Base-by-base conservation (phyloP, 1,284 basidiomycete species). In the Ganoderma resinaceum region DNA sequence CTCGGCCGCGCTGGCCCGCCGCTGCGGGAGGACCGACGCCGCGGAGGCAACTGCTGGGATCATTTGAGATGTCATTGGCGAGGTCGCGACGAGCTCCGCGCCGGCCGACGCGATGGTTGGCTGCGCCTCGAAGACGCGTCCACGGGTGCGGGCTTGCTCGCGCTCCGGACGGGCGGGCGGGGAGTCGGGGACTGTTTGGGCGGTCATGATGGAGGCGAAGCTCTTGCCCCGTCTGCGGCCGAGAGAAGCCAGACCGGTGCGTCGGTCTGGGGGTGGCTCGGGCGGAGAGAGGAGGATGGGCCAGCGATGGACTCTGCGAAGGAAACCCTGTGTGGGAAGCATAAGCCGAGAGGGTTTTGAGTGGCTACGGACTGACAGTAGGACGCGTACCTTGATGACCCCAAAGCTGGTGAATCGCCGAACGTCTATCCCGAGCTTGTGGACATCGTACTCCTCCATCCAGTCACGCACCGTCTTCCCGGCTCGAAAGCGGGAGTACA, bases 391-490 rank as follows among this genome's bases (percentile, higher is more conserved):
- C 82, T 99, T 99, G 82, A 99, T 98, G n/a, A 98, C 93, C 16
- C 97, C 98, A 77, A 99, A 99, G 71, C 94, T 96, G n/a, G 96
- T 92, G 79, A 99, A 98, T 18, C 98, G 89, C 6, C 97, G 88
- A 9, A 95, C 89, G 78, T 99, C 98, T 66, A 99, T 92, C 1
- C 93, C 94, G 23, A 92, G 81, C 8, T 85, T 82, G 61, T 90
- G 84, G 3, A 96, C 88, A 35, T 91, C 84, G 75, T 95, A 86
- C 53, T 86, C 85, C 73, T 95, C 91, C 83, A 96, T 94, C 97
- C 98, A 99, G 62, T 95, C 90, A 58, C 90, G 87, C 2, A 99
- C 86, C 0, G 95, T 96, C 69, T 90, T 89, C 2, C 95, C 95
- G 0, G 94, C 90, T 69, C 90, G 89, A n/a, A 99, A 83, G 52